Percentiles rank a stretch among this genome's conserved stretches.
phyloP scores from a whole-genome alignment of 2,329 filamentous ascomycete genomes.

The Arthrinium puccinioides region DNA sequence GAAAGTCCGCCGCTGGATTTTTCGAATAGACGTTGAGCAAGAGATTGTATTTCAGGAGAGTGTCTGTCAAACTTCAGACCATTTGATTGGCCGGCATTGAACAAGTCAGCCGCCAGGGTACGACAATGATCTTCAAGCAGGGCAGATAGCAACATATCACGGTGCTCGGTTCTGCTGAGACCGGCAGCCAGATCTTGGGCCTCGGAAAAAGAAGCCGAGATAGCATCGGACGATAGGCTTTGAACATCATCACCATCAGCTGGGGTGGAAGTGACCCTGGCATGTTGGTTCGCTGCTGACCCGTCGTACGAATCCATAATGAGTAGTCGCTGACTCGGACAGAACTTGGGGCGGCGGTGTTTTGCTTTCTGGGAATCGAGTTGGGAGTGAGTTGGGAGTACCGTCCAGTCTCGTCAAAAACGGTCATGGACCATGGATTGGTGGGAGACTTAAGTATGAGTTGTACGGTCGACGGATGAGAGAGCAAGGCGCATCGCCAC shows the following conservation, averaged over 20 bases:
- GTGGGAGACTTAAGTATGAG: no score
- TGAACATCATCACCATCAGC: background rate
- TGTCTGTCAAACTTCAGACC: slow-evolving; percentile 19
- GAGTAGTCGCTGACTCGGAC: no score
- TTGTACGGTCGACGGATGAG: no score
- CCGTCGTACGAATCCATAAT: background rate
- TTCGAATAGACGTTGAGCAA: slow-evolving; percentile 15
- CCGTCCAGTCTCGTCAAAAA: no score
- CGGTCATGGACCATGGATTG: no score
- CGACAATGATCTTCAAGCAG: slow-evolving; percentile 23
- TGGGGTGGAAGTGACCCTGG: background rate
- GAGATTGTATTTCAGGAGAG: slow-evolving; percentile 18
- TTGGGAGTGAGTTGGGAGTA: no score
- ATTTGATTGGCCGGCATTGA: slow-evolving; percentile 14
- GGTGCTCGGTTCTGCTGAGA: slow-evolving; percentile 17
- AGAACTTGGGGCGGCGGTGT: no score
- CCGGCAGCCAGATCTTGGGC: slow-evolving; percentile 5
- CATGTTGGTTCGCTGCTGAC: background rate
- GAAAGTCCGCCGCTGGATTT: slow-evolving; percentile 17
- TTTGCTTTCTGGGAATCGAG: no score
- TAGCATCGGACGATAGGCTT: background rate
- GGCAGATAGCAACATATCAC: slow-evolving; percentile 23
- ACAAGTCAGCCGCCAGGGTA: slow-evolving; percentile 19
- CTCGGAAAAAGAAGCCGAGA: background rate
- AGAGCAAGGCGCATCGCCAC: no score